These are phyloP conservation scores for Liquidambar formosana DNA, from an alignment of 164 flowering plant species.

Conservation along the genomic window DNA sequence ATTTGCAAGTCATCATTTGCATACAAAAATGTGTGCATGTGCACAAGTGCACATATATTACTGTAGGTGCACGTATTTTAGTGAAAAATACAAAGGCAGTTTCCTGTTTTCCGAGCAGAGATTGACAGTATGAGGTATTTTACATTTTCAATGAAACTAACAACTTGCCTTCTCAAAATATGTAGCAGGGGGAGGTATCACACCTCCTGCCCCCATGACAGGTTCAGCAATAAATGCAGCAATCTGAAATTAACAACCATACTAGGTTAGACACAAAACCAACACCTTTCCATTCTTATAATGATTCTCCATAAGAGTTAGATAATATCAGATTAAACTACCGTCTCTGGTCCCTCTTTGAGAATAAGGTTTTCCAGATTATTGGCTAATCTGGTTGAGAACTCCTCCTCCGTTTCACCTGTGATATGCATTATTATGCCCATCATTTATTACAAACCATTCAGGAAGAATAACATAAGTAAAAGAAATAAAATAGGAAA, in stretches of 20 bases:
- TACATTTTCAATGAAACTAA: background rate
- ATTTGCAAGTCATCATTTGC: too few species aligned
- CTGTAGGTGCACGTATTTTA: too few species aligned
- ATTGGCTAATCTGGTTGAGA: slow-evolving; percentile 84
- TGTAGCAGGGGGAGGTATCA: slow-evolving; percentile 89
- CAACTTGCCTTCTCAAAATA: slow-evolving; percentile 88
- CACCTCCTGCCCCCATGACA: slow-evolving; percentile 99
- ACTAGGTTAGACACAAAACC: background rate
- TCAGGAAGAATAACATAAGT: background rate
- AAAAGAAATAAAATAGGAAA: background rate
- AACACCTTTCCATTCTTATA: background rate
- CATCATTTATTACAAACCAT: background rate
- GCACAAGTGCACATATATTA: too few species aligned
- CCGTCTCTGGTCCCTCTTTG: slow-evolving; percentile 98
- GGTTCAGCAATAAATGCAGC: slow-evolving; percentile 99
- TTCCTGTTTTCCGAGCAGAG: background rate
- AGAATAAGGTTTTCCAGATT: slow-evolving; percentile 90
- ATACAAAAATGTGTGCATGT: too few species aligned
- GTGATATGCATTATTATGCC: slow-evolving; percentile 12
- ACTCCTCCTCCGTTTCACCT: slow-evolving; percentile 98
- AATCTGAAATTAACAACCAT: slow-evolving; percentile 51
- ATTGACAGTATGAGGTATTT: background rate
- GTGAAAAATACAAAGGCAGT: too few species aligned
- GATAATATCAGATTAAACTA: slow-evolving; percentile 25
- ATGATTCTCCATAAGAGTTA: background rate